These are phyloP conservation scores for Fagopyrum tataricum DNA, from an alignment of 148 eudicot species.

Conservation along the genomic window DNA sequence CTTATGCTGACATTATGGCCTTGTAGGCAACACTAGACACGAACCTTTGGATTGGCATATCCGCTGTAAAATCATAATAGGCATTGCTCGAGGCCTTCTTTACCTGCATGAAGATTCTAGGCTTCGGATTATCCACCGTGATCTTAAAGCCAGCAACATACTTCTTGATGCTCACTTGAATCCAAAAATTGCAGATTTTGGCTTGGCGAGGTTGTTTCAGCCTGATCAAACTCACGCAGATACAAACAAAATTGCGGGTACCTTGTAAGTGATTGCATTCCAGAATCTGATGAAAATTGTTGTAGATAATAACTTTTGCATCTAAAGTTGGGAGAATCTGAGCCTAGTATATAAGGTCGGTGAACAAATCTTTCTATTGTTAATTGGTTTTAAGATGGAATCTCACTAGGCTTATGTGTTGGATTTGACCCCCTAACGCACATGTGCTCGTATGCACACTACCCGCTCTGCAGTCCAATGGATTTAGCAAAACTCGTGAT, in stretches of 20 bases:
- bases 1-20: constrained; percentile 9
- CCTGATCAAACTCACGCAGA: constrained; percentile 25
- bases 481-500: constrained; percentile 20
- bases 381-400: no score
- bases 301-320: no score
- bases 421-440: no score
- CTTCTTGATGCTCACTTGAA: constrained; percentile 24
- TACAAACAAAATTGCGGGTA: constrained; percentile 21
- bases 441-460: no score
- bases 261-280: constrained; percentile 28
- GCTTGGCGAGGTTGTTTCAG: constrained; percentile 29
- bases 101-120: constrained; percentile 32
- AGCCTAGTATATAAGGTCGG: no score
- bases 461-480: no score
- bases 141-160: constrained; percentile 33
- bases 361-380: no score
- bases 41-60: constrained; percentile 20
- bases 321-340: no score
- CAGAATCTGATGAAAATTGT: neutral
- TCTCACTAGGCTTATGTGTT: no score
- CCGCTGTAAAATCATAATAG: constrained; percentile 23
- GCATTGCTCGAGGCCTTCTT: constrained; percentile 23
- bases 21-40: constrained; percentile 12
- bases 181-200: constrained; percentile 33
- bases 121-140: constrained; percentile 22